Conservation (phyloP, 257 asterid genomes). For the Osmanthus fragrans region DNA sequence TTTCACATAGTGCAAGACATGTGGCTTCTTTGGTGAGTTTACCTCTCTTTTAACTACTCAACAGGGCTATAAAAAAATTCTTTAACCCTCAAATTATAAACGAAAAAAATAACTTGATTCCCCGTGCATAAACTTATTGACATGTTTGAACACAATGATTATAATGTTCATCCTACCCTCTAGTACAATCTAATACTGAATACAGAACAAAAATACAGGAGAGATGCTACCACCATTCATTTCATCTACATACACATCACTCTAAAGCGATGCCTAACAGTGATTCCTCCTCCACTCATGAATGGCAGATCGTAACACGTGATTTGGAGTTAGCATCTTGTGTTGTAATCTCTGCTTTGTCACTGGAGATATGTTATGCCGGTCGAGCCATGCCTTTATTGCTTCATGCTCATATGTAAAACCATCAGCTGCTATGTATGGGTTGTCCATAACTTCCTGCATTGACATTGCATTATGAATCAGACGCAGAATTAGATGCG, state of each 20-base stretch:
- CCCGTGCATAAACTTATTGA: too few species aligned
- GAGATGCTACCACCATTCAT: not conserved
- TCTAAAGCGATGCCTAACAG: not conserved
- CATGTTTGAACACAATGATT: too few species aligned
- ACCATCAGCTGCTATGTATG: constrained; percentile 88
- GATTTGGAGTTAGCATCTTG: constrained; percentile 70
- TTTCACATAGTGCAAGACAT: too few species aligned
- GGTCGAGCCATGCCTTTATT: constrained; percentile 66
- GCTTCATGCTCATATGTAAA: constrained; percentile 79
- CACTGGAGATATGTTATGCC: constrained; percentile 64
- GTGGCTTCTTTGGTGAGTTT: too few species aligned
- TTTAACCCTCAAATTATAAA: too few species aligned
- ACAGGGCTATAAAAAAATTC: too few species aligned
- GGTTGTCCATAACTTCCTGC: constrained; percentile 89
- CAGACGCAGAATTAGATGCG: constrained; percentile 21
- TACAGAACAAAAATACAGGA: not conserved
- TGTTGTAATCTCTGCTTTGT: constrained; percentile 53
- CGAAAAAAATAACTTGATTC: too few species aligned
- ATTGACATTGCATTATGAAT: constrained; percentile 8
- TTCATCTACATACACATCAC: not conserved
- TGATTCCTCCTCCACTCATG: constrained; percentile 54
- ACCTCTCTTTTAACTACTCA: too few species aligned
- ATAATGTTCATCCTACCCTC: not conserved
- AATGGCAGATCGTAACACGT: constrained; percentile 62
- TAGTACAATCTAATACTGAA: not conserved